Evolutionary conservation across 1,139 yeast species (phyloP).

Genomic region (Geotrichum bryndzae): DNA sequence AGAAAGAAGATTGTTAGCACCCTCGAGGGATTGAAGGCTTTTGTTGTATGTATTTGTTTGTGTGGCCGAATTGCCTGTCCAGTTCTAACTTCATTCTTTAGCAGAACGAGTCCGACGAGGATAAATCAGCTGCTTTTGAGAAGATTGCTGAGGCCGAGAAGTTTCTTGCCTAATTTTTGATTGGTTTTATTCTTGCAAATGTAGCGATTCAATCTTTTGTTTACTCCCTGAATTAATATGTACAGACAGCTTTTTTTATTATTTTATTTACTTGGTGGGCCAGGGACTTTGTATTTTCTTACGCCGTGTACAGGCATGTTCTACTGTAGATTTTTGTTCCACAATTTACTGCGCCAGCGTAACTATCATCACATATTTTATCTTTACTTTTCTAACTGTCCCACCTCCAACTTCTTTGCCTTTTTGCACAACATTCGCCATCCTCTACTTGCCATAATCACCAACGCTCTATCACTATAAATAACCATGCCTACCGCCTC

Average conservation of each 20-base stretch:
- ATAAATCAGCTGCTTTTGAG: conserved; percentile 40
- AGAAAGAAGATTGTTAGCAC: conserved; percentile 48
- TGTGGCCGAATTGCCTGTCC: background rate
- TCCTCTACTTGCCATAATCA: background rate
- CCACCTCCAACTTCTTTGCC: background rate
- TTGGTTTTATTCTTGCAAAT: background rate
- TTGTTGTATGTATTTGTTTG: conserved; percentile 29
- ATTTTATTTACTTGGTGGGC: background rate
- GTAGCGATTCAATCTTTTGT: background rate
- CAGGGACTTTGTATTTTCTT: background rate
- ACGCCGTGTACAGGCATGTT: background rate
- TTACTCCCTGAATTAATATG: background rate
- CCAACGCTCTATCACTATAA: background rate
- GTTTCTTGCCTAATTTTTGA: conserved; percentile 18
- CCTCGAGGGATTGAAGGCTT: conserved; percentile 42
- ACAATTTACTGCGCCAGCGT: conserved; percentile 1
- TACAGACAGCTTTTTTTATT: background rate
- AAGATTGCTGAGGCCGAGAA: conserved; percentile 31
- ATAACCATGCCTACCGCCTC: conserved; percentile 19
- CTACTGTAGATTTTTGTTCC: background rate
- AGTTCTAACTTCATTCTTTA: conserved; percentile 27
- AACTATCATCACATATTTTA: background rate
- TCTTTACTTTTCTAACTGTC: background rate
- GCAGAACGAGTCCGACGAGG: conserved; percentile 46
- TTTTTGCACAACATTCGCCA: background rate